Evolutionary conservation across 2,329 filamentous ascomycete species (phyloP).

Genomic region (Hypoxylon sp.): DNA sequence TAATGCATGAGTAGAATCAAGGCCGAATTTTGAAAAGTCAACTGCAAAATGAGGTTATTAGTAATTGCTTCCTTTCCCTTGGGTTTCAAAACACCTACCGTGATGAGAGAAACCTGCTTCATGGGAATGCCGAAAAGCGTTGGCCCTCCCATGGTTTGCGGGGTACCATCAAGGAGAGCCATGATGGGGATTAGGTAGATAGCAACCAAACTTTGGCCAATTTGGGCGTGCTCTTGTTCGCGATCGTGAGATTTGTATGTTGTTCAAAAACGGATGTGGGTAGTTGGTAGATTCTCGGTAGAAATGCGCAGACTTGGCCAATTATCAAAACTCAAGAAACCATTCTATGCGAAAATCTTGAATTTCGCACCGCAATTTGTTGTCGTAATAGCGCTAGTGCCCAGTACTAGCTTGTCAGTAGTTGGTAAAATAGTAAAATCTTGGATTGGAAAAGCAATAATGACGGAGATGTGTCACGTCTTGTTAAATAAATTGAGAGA

Average conservation of each 20-base stretch:
- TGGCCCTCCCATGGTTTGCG: constrained; percentile 52
- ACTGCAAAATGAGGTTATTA: constrained; percentile 54
- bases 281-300: constrained; percentile 13
- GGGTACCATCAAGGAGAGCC: constrained; percentile 53
- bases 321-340: too few species aligned
- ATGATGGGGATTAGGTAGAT: constrained; percentile 44
- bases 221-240: constrained; percentile 11
- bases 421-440: neutral
- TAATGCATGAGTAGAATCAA: constrained; percentile 91
- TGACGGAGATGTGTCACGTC: constrained; percentile 25
- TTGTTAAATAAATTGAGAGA: constrained; percentile 11
- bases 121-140: constrained; percentile 67
- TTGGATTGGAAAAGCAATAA: neutral
- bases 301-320: constrained; percentile 2
- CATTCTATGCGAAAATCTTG: constrained; percentile 5
- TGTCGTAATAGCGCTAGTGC: neutral
- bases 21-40: constrained; percentile 82
- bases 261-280: too few species aligned
- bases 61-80: neutral
- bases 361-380: neutral
- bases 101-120: constrained; percentile 74
- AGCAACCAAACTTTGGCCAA: constrained; percentile 16
- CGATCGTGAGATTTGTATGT: constrained; percentile 3
- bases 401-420: neutral
- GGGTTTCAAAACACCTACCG: constrained; percentile 54